Evolutionary conservation across 1,284 basidiomycete species (phyloP), one percentile per base, ranked within the genome.

Genomic region (Coniferiporia weirii): DNA sequence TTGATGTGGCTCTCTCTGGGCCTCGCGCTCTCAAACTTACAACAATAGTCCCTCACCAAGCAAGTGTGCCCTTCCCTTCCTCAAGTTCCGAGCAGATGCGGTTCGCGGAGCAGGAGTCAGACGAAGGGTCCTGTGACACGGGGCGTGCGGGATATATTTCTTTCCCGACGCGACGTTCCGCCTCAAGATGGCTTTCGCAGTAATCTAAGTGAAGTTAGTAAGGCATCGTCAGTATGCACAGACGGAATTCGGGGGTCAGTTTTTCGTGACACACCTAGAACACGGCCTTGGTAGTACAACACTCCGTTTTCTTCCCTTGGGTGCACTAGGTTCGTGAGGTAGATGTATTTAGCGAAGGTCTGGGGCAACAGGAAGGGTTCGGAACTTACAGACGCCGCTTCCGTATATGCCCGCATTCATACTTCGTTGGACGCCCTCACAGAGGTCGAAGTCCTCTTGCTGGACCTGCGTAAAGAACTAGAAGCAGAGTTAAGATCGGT

Each of bases 381-480:
- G 19, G n/a, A 3, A 58, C 61, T 52, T 35, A 62, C 61, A 47
- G 20, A 63, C 54, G 20, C 68, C 68, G 5, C 52, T 59, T 19
- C 54, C 59, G 55, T 68, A 68, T 34, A 69, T 61, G 10, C 66
- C 66, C 4, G 66, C 56, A 35, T 66, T 63, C 52, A 68, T 59
- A 36, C 61, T 62, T 38, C 62, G 52, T 55, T 68, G 67, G 5
- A 66, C 64, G 9, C 59, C 62, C 22, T 56, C 57, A 43, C 64
- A 66, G 6, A 67, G 59, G 22, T 64, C 57, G 45, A 55, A 67
- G 50, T 68, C 67, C 55, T 67, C 66, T 52, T 64, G 48, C 55
- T 66, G 63, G 35, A 68, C 67, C 61, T 67, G 63, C 5, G 52
- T 55, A 20, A 56, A 60, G 43, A 60, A 60, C 59, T 56, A 38